Conservation (phyloP, 192 early-diverging fungal genomes). For the Umbelopsis sp. region DNA sequence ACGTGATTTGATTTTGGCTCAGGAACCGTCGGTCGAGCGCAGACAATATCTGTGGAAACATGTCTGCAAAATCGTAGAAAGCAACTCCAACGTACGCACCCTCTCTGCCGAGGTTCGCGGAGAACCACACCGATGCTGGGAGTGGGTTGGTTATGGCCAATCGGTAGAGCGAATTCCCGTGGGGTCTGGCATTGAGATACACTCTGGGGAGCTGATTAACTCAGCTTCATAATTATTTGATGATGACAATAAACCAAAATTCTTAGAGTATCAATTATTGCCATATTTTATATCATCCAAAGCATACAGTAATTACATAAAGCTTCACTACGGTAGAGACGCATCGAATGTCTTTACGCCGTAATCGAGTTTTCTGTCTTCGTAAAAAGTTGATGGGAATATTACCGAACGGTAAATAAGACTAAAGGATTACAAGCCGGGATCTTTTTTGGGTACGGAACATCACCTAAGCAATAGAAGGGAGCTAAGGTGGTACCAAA, state of each 20-base stretch:
- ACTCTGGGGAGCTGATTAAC: slow-evolving; percentile 9
- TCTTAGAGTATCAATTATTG: neutral
- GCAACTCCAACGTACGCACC: slow-evolving; percentile 61
- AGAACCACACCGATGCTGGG: slow-evolving; percentile 66
- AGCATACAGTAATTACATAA: neutral
- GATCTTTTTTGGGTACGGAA: neutral
- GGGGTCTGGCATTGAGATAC: slow-evolving; percentile 9
- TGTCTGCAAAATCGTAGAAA: slow-evolving; percentile 55
- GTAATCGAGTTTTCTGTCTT: no score
- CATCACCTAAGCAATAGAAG: neutral
- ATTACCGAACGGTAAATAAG: no score
- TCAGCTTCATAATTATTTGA: neutral
- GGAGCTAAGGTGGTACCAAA: neutral
- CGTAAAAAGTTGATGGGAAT: no score
- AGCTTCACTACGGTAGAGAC: no score
- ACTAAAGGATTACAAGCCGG: no score
- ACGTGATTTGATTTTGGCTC: slow-evolving; percentile 57
- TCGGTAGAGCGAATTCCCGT: slow-evolving; percentile 7
- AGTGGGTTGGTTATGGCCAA: slow-evolving; percentile 58
- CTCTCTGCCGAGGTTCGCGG: slow-evolving; percentile 58
- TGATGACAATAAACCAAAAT: neutral
- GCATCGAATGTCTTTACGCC: no score
- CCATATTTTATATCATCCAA: neutral
- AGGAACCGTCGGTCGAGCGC: slow-evolving; percentile 33
- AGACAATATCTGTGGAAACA: slow-evolving; percentile 60